These are phyloP conservation scores for Kuraishia borneana DNA, from an alignment of 805 yeast species.

Conservation along the genomic window DNA sequence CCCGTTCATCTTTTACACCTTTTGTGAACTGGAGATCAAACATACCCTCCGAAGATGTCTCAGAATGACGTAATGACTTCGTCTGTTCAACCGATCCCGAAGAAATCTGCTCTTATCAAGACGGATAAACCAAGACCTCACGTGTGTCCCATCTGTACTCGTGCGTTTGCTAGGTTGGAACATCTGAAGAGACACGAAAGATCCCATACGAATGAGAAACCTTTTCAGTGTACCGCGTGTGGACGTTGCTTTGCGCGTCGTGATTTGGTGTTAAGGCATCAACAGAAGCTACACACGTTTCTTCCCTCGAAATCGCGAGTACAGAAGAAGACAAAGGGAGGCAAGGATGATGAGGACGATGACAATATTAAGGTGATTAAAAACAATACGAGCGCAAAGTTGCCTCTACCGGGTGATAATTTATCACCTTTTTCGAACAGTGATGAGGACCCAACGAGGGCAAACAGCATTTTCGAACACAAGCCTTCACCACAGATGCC, in stretches of 20 bases:
- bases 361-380: constrained; percentile 40
- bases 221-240: constrained; percentile 92
- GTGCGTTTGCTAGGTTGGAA: constrained; percentile 92
- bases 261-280: constrained; percentile 82
- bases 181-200: constrained; percentile 91
- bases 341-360: constrained; percentile 22
- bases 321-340: constrained; percentile 10
- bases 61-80: background rate
- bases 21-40: background rate
- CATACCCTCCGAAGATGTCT: background rate
- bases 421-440: background rate
- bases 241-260: constrained; percentile 93
- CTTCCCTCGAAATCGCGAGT: constrained; percentile 28
- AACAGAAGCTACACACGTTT: constrained; percentile 76
- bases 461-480: background rate
- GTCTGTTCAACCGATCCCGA: constrained; percentile 55
- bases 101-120: constrained; percentile 71
- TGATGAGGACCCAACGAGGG: background rate
- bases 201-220: constrained; percentile 92
- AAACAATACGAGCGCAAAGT: constrained; percentile 39
- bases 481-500: background rate
- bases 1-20: background rate
- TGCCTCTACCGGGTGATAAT: constrained; percentile 21
- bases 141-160: constrained; percentile 78
- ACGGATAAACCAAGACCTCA: constrained; percentile 95